phyloP scores from a whole-genome alignment of 2,329 filamentous ascomycete genomes.

The Ceratocystis cubensis region DNA sequence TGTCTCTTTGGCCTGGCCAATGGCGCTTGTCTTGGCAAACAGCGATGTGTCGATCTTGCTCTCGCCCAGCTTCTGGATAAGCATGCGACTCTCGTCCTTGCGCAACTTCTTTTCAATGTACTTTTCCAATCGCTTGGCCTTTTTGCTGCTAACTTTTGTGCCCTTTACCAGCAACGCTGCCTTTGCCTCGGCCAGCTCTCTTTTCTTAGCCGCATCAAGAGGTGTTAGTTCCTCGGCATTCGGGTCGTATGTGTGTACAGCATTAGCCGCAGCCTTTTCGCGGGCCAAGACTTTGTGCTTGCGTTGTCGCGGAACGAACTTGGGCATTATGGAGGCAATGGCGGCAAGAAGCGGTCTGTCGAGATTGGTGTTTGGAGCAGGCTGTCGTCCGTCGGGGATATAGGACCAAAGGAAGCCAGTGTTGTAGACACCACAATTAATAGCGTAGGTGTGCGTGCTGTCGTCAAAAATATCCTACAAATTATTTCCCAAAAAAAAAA shows the following conservation, averaged over 20 bases:
- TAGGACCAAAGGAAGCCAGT: no score
- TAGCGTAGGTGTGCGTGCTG: neutral
- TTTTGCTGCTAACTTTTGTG: constrained; percentile 49
- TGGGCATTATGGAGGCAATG: constrained; percentile 17
- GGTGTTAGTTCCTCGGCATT: constrained; percentile 32
- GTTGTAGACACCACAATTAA: no score
- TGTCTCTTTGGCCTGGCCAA: constrained; percentile 60
- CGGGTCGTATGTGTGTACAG: constrained; percentile 27
- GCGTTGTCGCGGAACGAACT: constrained; percentile 51
- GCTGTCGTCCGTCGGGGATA: no score
- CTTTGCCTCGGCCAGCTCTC: constrained; percentile 42
- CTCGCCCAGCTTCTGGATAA: constrained; percentile 71
- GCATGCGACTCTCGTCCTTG: constrained; percentile 78
- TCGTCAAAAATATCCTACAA: neutral
- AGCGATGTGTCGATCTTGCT: constrained; percentile 70
- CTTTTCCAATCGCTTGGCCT: constrained; percentile 54
- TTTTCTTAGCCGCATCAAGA: constrained; percentile 29
- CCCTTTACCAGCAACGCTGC: constrained; percentile 44
- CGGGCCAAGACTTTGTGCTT: constrained; percentile 59
- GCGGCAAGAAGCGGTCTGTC: no score
- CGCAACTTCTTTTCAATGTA: constrained; percentile 79
- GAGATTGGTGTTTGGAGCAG: no score
- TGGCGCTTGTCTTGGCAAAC: constrained; percentile 61
- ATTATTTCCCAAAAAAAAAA: constrained; percentile 14
- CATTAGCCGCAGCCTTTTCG: constrained; percentile 38